Evolutionary conservation across 345 rosid genomes (phyloP).

Genomic region (Hibiscus tridactylites): DNA sequence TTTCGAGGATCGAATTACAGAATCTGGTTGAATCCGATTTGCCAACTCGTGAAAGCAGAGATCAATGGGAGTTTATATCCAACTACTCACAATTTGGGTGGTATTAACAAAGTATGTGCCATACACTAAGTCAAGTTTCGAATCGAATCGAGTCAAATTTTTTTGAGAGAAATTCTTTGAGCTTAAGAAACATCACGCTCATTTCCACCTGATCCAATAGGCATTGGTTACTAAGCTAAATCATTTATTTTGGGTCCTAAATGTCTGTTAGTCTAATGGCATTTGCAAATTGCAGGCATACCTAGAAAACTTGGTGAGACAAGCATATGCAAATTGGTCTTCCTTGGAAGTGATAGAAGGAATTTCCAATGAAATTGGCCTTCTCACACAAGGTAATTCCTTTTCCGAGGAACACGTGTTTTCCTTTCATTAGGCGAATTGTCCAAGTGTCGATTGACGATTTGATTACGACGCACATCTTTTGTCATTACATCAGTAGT

Average conservation of each 20-base stretch:
- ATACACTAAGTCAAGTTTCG: background rate
- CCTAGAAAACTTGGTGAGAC: conserved; percentile 40
- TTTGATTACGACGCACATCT: too few species aligned
- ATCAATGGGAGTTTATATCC: conserved; percentile 37
- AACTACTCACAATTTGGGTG: conserved; percentile 21
- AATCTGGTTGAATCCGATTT: conserved; percentile 53
- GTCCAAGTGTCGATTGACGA: too few species aligned
- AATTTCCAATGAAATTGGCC: conserved; percentile 29
- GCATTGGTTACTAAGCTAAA: background rate
- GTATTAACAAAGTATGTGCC: conserved; percentile 33
- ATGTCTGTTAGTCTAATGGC: background rate
- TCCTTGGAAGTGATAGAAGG: conserved; percentile 42
- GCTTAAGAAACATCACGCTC: too few species aligned
- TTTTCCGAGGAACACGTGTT: background rate
- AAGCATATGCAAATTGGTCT: conserved; percentile 50
- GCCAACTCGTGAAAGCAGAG: conserved; percentile 46
- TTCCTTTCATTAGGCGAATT: too few species aligned
- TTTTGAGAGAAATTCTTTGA: too few species aligned
- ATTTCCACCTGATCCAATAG: too few species aligned
- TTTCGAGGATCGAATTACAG: conserved; percentile 23
- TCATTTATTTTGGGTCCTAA: background rate
- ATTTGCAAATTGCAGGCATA: conserved; percentile 28
- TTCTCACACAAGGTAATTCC: conserved; percentile 47
- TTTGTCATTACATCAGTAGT: too few species aligned
- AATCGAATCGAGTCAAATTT: too few species aligned